phyloP scores from a whole-genome alignment of 352 stramenopile genomes.

The Phytophthora sansomeana region DNA sequence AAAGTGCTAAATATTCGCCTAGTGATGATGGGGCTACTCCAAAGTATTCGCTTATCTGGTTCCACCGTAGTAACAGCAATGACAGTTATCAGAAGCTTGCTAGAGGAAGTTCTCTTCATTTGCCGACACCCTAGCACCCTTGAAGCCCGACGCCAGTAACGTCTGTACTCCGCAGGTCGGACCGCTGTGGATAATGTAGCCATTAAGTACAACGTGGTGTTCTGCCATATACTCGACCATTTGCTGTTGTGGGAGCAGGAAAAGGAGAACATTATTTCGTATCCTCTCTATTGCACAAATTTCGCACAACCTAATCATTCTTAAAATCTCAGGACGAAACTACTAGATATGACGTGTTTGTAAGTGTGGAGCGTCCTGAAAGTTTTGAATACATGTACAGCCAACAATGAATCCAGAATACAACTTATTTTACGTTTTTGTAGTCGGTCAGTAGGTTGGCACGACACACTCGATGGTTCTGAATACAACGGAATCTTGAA shows the following conservation, averaged over 20 bases:
- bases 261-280: not conserved
- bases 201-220: constrained; percentile 1
- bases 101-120: constrained; percentile 7
- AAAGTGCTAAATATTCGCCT: not conserved
- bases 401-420: no score
- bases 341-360: no score
- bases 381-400: no score
- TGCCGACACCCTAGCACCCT: not conserved
- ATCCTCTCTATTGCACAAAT: constrained; percentile 1
- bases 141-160: no score
- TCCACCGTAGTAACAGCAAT: constrained; percentile 5
- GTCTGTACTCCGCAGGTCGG: constrained; percentile 5
- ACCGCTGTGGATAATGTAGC: constrained; percentile 1
- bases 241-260: not conserved
- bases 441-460: no score
- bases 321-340: no score
- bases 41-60: not conserved
- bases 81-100: constrained; percentile 3
- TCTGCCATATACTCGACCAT: not conserved
- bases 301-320: no score
- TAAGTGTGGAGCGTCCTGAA: no score
- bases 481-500: no score
- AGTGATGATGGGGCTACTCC: not conserved
- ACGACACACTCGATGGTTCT: no score
- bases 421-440: no score